These are phyloP conservation scores for Collybia sordida DNA, from an alignment of 768 basidiomycete genomes.

Conservation along the genomic window DNA sequence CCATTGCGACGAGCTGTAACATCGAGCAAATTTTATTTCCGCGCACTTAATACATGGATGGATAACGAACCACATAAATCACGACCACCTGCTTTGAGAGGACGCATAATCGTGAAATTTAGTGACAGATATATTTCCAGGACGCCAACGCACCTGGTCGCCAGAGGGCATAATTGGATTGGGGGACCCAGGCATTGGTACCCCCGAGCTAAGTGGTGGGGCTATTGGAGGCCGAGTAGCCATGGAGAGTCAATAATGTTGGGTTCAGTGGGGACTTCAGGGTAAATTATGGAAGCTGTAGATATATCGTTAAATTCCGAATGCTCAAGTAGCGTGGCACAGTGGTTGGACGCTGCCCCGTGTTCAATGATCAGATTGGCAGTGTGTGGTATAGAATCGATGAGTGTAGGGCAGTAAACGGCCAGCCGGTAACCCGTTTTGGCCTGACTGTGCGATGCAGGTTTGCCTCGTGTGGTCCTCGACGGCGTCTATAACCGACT, in stretches of 20 bases:
- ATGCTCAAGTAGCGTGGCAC: too few relatives aligned
- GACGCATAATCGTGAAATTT: constrained; percentile 18
- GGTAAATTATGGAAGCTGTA: too few relatives aligned
- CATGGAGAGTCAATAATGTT: constrained; percentile 11
- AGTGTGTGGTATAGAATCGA: constrained; percentile 1
- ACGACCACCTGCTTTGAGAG: constrained; percentile 56
- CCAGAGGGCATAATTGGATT: constrained; percentile 60
- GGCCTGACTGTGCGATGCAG: constrained; percentile 7
- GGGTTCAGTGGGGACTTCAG: too few relatives aligned
- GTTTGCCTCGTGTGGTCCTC: constrained; percentile 17
- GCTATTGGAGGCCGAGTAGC: constrained; percentile 42
- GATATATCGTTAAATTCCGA: too few relatives aligned
- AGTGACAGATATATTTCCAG: constrained; percentile 14
- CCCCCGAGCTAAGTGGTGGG: constrained; percentile 36
- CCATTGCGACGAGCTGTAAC: constrained; percentile 75
- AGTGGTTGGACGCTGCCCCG: neutral
- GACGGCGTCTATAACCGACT: too few relatives aligned
- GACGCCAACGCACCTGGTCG: constrained; percentile 57
- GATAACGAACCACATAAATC: constrained; percentile 65
- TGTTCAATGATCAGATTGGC: neutral
- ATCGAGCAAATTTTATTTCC: constrained; percentile 4
- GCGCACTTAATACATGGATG: neutral
- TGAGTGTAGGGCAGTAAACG: constrained; percentile 1
- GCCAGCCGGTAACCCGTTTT: constrained; percentile 4
- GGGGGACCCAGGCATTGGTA: constrained; percentile 26